Base-by-base conservation (phyloP, 164 flowering plant species). In the Saururus chinensis region DNA sequence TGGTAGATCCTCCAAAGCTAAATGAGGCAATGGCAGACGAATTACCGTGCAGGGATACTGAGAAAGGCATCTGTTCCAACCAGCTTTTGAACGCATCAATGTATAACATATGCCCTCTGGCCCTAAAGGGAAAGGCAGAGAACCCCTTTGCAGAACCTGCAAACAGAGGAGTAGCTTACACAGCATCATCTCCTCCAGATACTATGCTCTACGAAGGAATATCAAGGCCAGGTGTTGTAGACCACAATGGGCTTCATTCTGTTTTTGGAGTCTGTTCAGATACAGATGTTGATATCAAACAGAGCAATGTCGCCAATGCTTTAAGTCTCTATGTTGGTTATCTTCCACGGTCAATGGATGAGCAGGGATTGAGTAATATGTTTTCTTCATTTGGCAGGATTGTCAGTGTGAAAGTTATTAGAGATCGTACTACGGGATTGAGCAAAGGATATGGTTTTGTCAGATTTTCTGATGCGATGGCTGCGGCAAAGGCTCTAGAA, bases 391-490 rank as follows among this genome's bases (percentile, higher is more conserved):
- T 71, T 64, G 85, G 85, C 21, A 62, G 45, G 63, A 51, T 79
- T 4, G 17, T 24, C 17, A 64, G 57, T 37, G 74, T 70, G 12
- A 76, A 66, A 52, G 76, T 81, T 23, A 67, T 79, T 17, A 81
- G 58, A 67, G 80, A 79, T 54, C 56, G 61, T 16, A 52, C 13
- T 19, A 73, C 75, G 16, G 82, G 86, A 41, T 37, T 60, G 40
- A 69, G 76, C 63, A 79, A 74, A 68, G 80, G 79, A 25, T 77
- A 75, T 66, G 85, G 81, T 20, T 77, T 81, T 71, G 80, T 81
- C 8, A 71, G 57, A 54, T 82, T 67, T 61, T 67, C 61, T 26
- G 64, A 65, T 62, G 51, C 73, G 13, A n/a, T 19, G 7, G 64
- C 64, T 65, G 82, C 86, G 4, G 64, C 66, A 40, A 35, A 45